Conservation (phyloP, 2,329 filamentous ascomycete genomes). For the Aspergillus clavatus region DNA sequence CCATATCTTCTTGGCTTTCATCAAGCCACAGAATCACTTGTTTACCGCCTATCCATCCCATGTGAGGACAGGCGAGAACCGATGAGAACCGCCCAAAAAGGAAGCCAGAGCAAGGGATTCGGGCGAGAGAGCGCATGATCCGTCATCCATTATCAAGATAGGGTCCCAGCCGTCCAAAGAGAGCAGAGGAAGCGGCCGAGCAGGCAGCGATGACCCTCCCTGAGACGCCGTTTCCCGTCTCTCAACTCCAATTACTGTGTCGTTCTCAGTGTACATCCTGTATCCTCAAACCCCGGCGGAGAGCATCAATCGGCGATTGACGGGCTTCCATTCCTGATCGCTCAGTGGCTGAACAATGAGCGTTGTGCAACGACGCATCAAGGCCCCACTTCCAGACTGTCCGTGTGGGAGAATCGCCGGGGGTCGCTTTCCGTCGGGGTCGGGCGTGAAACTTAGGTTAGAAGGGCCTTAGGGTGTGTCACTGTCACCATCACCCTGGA, state of each 20-base stretch:
- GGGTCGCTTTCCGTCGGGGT: slow-evolving; percentile 23
- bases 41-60: not conserved
- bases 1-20: not conserved
- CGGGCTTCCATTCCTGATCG: no score
- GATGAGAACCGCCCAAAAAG: not conserved
- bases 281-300: not conserved
- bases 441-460: not conserved
- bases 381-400: slow-evolving; percentile 21
- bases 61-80: not conserved
- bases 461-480: not conserved
- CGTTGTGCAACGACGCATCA: slow-evolving; percentile 10
- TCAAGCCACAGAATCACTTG: not conserved
- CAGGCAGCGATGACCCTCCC: slow-evolving; percentile 4
- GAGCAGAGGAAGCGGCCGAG: not conserved
- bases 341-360: not conserved
- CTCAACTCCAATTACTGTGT: not conserved
- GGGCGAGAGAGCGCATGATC: slow-evolving; percentile 2
- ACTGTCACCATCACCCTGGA: slow-evolving; percentile 9
- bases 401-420: slow-evolving; percentile 3
- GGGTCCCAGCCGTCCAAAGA: not conserved
- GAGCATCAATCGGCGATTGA: not conserved
- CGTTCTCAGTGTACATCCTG: not conserved
- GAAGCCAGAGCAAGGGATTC: not conserved
- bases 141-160: no score
- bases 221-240: not conserved